Base-by-base conservation (phyloP, 371 early-diverging fungal species). In the Mortierella sp. region DNA sequence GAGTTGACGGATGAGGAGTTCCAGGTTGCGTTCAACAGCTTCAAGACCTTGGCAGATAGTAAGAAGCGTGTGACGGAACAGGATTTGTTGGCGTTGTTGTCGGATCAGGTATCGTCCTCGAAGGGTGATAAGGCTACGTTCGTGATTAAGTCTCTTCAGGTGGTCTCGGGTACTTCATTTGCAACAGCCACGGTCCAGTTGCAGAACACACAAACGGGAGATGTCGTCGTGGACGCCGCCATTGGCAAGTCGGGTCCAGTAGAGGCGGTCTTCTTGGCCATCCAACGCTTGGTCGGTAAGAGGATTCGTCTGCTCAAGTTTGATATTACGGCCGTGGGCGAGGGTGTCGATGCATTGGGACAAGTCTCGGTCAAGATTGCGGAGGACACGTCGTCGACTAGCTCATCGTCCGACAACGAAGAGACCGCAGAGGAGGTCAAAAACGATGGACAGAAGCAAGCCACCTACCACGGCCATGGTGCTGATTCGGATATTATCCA, bases 11-110 rank as follows among this genome's bases (percentile, higher is more conserved):
- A 86, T 6, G 81, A 79, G 23, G 89, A 88, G 55, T 87, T 95
- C 84, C 91, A 95, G 79, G 65, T 80, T 17, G 89, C 92, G 1
- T 98, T 98, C 84, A 87, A 79, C 6, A 82, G 84, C 30, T 98
- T 98, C 88, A 98, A 98, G 85, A 76, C 87, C 31, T 81, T 96
- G 56, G 96, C 97, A 26, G 98, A 98, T 64, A 82, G 88, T 42
- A 97, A 95, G 83, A 95, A 95, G 83, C 92, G 92, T 34, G 90
- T 98, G 19, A 93, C 90, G 26, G 96, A 98, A 80, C 88, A 90
- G 57, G 97, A 98, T 80, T 79, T 98, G 52, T 82, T 92, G 34
- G 94, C 96, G 30, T 81, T 97, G 47, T 72, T 95, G 47, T 90
- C 90, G 37, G 95, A 94, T 58, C 86, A 87, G 59, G 80, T 88